A percentile compares a stretch with the other conserved stretches of the same genome.
Evolutionary conservation across 257 asterid species (phyloP).

Genomic region (Cordia subcordata): DNA sequence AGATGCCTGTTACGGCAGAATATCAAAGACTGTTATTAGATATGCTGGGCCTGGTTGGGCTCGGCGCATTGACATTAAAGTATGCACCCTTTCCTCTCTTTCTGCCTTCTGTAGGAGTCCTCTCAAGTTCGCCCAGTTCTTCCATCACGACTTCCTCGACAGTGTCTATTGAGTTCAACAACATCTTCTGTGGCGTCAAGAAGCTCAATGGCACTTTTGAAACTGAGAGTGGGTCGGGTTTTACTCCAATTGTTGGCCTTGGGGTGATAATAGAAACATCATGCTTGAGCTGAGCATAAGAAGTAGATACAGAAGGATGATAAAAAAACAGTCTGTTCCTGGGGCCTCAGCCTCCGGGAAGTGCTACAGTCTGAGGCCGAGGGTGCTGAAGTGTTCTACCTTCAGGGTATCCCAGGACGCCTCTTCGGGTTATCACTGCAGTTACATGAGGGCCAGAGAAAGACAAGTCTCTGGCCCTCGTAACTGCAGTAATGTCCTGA

Average conservation of each 20-base stretch:
- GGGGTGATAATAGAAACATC: conserved; percentile 37
- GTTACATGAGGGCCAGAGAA: too few relatives aligned
- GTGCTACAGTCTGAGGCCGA: too few relatives aligned
- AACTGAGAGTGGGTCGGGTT: conserved; percentile 27
- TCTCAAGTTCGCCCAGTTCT: conserved; percentile 54
- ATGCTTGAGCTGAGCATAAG: conserved; percentile 63
- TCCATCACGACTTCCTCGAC: conserved; percentile 70
- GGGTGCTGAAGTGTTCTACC: too few relatives aligned
- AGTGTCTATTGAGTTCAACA: conserved; percentile 58
- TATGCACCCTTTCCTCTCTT: conserved; percentile 53
- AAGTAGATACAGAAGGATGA: conserved; percentile 38
- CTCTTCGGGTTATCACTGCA: too few relatives aligned
- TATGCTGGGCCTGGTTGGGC: conserved; percentile 29
- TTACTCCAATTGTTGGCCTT: conserved; percentile 26
- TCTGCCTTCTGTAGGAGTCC: conserved; percentile 57
- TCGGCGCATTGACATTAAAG: conserved; percentile 47
- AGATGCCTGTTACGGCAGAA: conserved; percentile 97
- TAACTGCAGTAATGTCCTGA: conserved; percentile 50
- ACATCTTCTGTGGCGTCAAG: conserved; percentile 64
- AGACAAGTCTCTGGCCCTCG: conserved; percentile 45
- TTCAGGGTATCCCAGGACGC: too few relatives aligned
- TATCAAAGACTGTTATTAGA: conserved; percentile 97
- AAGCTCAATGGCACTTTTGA: conserved; percentile 53
- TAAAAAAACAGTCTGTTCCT: conserved; percentile 36
- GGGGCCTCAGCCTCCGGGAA: conserved; percentile 16